Conservation (phyloP, 163 green algal genomes). For the Scenedesmus sp. region DNA sequence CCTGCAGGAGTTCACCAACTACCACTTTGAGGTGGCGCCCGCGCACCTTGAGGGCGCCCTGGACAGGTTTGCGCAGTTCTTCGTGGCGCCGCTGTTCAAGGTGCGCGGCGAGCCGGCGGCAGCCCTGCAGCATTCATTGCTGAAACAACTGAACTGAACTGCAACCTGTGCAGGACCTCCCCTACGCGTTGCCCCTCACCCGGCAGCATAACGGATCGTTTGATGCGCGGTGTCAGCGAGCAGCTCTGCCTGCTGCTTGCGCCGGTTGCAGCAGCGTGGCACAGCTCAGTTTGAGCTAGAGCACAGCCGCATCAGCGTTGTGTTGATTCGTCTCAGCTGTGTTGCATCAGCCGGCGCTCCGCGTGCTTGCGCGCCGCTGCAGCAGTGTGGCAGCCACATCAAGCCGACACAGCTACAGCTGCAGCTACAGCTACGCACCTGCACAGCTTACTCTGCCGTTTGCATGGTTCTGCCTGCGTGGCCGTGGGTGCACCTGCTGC, state of each 20-base stretch:
- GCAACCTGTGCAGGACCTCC: too few species aligned
- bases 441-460: background rate
- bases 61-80: conserved; percentile 96
- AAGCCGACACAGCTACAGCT: too few species aligned
- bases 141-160: too few species aligned
- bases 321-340: too few species aligned
- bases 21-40: conserved; percentile 95
- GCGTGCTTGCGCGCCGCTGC: too few species aligned
- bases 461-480: background rate
- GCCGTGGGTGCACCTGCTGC: too few species aligned
- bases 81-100: conserved; percentile 90
- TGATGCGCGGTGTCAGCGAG: background rate
- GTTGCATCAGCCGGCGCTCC: too few species aligned
- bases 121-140: background rate
- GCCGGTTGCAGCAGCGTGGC: background rate
- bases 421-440: too few species aligned
- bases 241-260: background rate
- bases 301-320: too few species aligned
- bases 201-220: too few species aligned
- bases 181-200: too few species aligned
- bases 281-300: too few species aligned
- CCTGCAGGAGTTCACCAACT: conserved; percentile 92
- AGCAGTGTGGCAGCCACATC: background rate
- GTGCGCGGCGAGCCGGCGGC: conserved; percentile 62
- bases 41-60: conserved; percentile 83